Evolutionary conservation across 176 grass and related monocot genomes (phyloP), one percentile per base, ranked within the genome.

Genomic region (Phyllostachys edulis): DNA sequence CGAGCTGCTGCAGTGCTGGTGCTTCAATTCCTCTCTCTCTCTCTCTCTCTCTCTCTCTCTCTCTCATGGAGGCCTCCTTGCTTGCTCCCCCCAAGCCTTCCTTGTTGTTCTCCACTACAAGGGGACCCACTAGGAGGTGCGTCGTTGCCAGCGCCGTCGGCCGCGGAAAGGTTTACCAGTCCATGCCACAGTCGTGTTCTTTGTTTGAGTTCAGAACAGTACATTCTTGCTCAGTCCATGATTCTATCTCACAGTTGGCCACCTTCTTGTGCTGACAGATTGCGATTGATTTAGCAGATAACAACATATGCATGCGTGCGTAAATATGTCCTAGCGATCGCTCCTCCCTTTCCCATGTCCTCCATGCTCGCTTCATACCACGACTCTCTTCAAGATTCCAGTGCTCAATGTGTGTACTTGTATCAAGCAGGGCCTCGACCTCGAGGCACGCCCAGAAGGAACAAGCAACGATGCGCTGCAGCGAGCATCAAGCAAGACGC

Each of bases 61-160:
- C n/a, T n/a, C n/a, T 46, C 72, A 90, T 90, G 83, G 88, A 86
- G 46, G 37, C 84, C 29, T 82, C 78, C 37, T 52, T 82, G 65
- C 78, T 90, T 9, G 51, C 20, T 7, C 29, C 87, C 24, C 82
- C 82, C 39, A 64, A 83, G 23, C 80, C 63, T 0, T 50, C 64
- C 7, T 9, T 55, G 34, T 0, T 20, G 2, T 1, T 82, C 6
- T 9, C 61, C 47, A 34, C 61, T 8, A 8, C 23, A 5, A 68
- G 38, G 63, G 47, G 37, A 24, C 1, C 44, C 0, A 0, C 32
- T 1, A 71, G 81, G 70, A 57, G 79, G 5, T 61, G 56, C n/a
- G 8, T 74, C 60, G 39, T 32, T 16, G 39, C 15, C 55, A 60
- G 70, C 9, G 76, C 78, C 37, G 32, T 34, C 47, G 9, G 20